Evolutionary conservation across 331 rosid species (phyloP).

Genomic region (Malus hybrid): DNA sequence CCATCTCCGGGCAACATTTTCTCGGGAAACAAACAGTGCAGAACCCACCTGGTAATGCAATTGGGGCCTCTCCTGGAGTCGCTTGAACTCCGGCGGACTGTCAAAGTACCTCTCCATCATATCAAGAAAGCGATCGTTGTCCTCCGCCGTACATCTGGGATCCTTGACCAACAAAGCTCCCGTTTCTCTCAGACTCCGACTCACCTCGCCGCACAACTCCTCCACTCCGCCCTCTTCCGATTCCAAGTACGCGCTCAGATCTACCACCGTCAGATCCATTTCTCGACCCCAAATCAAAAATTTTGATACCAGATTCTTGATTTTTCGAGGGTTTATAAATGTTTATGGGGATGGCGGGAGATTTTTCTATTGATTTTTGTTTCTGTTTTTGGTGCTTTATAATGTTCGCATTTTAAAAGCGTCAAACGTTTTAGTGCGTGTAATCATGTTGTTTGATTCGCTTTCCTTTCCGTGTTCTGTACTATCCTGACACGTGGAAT

Average conservation of each 20-base stretch:
- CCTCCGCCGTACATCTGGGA: constrained; percentile 70
- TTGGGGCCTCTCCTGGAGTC: constrained; percentile 65
- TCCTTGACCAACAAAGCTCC: constrained; percentile 84
- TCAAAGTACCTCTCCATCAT: constrained; percentile 91
- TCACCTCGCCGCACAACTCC: constrained; percentile 48
- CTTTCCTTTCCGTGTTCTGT: too few relatives aligned
- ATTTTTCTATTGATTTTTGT: background rate
- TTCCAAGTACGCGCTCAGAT: constrained; percentile 49
- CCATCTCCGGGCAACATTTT: background rate
- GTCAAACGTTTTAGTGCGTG: background rate
- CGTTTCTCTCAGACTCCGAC: constrained; percentile 66
- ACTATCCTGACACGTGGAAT: too few relatives aligned
- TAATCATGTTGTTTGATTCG: too few relatives aligned
- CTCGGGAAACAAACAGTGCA: background rate
- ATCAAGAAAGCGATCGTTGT: constrained; percentile 88
- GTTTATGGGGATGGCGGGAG: constrained; percentile 7
- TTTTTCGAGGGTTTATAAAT: background rate
- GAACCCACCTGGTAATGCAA: constrained; percentile 83
- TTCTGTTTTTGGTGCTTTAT: background rate
- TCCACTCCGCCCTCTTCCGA: constrained; percentile 4
- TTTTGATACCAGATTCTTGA: background rate
- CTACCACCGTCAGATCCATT: constrained; percentile 77
- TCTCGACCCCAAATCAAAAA: background rate
- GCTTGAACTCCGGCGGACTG: constrained; percentile 55
- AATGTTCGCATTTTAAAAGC: background rate